Percentiles rank a stretch among this genome's conserved stretches.
Evolutionary conservation across 2,329 filamentous ascomycete genomes (phyloP).

Genomic region (Ophiostoma sp.): DNA sequence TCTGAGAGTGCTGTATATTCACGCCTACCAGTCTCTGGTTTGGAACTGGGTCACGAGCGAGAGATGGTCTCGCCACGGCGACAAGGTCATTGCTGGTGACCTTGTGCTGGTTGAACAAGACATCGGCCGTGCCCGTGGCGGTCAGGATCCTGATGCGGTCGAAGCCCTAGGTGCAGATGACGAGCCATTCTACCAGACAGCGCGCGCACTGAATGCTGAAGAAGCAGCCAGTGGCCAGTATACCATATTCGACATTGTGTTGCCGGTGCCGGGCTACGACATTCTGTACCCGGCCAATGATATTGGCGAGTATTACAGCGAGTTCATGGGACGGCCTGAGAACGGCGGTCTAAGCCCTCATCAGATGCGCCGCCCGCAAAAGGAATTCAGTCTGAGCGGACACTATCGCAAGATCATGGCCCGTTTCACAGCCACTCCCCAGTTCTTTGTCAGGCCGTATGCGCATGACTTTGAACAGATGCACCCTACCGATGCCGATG

Average conservation of each 20-base stretch:
- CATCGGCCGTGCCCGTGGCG: slow-evolving; percentile 36
- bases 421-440: slow-evolving; percentile 59
- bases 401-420: slow-evolving; percentile 82
- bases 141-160: slow-evolving; percentile 44
- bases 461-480: slow-evolving; percentile 70
- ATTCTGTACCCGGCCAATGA: slow-evolving; percentile 80
- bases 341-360: slow-evolving; percentile 77
- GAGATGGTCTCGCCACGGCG: slow-evolving; percentile 71
- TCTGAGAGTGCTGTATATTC: slow-evolving; percentile 87
- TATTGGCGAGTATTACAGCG: slow-evolving; percentile 75
- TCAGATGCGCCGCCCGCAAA: slow-evolving; percentile 79
- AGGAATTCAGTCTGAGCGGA: slow-evolving; percentile 83
- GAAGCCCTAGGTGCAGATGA: slow-evolving; percentile 49
- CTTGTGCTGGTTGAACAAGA: slow-evolving; percentile 58
- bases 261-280: slow-evolving; percentile 89
- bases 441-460: slow-evolving; percentile 67
- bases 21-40: slow-evolving; percentile 90
- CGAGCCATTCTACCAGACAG: slow-evolving; percentile 47
- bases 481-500: slow-evolving; percentile 79
- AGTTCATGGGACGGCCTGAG: slow-evolving; percentile 75
- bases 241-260: slow-evolving; percentile 79
- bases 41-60: slow-evolving; percentile 85
- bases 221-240: slow-evolving; percentile 73
- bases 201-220: slow-evolving; percentile 66
- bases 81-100: slow-evolving; percentile 74